Evolutionary conservation across 805 yeast genomes (phyloP).

Genomic region (Lipomyces chichibuensis): DNA sequence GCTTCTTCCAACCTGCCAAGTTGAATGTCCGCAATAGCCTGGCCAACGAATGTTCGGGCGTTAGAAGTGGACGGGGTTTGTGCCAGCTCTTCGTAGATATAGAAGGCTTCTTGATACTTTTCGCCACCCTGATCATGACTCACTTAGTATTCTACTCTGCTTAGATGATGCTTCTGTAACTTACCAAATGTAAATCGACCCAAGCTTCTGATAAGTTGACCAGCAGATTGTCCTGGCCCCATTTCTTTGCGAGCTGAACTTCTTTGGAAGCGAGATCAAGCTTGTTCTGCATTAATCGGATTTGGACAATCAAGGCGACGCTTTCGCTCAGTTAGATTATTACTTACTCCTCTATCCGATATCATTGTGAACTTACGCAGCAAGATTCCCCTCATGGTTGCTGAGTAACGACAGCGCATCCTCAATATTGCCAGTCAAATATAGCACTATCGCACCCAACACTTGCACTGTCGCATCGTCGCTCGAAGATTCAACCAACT

Average conservation of each 20-base stretch:
- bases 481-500: conserved; percentile 37
- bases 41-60: conserved; percentile 59
- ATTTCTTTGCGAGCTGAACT: conserved; percentile 50
- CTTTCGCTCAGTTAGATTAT: conserved; percentile 33
- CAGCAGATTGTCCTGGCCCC: conserved; percentile 72
- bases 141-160: not conserved
- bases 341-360: not conserved
- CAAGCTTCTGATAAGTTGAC: conserved; percentile 81
- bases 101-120: conserved; percentile 48
- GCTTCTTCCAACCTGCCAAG: conserved; percentile 84
- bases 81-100: conserved; percentile 71
- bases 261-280: conserved; percentile 53
- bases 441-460: conserved; percentile 49
- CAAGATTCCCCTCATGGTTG: conserved; percentile 48
- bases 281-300: conserved; percentile 49
- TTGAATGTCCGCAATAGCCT: conserved; percentile 76
- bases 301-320: conserved; percentile 45
- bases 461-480: conserved; percentile 45
- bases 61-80: conserved; percentile 55
- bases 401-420: conserved; percentile 50
- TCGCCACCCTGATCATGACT: conserved; percentile 39
- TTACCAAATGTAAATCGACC: conserved; percentile 51
- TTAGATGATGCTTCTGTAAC: conserved; percentile 38
- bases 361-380: conserved; percentile 26
- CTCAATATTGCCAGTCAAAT: conserved; percentile 48